Conservation (phyloP, 2,329 filamentous ascomycete genomes). For the Periconia digitata region DNA sequence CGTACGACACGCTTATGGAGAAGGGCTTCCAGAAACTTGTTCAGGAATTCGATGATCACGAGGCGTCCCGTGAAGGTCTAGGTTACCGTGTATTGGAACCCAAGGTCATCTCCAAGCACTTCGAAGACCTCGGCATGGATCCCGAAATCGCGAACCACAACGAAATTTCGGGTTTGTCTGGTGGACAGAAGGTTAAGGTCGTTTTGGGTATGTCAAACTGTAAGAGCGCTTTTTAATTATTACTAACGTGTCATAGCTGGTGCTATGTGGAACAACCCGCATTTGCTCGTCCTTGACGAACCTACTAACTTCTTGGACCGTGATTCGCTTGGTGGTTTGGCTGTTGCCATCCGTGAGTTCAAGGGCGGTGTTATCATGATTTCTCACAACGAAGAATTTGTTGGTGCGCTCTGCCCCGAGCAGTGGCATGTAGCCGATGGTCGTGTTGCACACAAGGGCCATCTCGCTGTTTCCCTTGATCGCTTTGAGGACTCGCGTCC, state of each 20-base stretch:
- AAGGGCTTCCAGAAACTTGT: slow-evolving; percentile 90
- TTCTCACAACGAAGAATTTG: slow-evolving; percentile 98
- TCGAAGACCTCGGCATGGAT: slow-evolving; percentile 93
- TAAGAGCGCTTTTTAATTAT: slow-evolving; percentile 36
- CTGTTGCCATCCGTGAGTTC: slow-evolving; percentile 97
- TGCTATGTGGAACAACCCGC: slow-evolving; percentile 99
- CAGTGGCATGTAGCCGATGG: slow-evolving; percentile 94
- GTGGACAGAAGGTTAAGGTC: slow-evolving; percentile 98
- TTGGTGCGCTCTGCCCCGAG: slow-evolving; percentile 91
- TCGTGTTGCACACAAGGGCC: slow-evolving; percentile 80
- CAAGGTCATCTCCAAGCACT: slow-evolving; percentile 94
- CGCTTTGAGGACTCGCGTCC: slow-evolving; percentile 83
- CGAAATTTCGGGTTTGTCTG: slow-evolving; percentile 91
- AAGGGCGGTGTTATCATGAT: slow-evolving; percentile 99
- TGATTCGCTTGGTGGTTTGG: slow-evolving; percentile 92
- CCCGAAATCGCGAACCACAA: slow-evolving; percentile 99
- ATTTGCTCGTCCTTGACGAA: slow-evolving; percentile 95
- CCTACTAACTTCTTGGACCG: slow-evolving; percentile 99
- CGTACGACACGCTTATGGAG: slow-evolving; percentile 84
- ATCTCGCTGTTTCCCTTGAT: slow-evolving; percentile 71
- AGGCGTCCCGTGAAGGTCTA: slow-evolving; percentile 96
- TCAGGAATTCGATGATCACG: slow-evolving; percentile 98
- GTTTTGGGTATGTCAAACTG: slow-evolving; percentile 71
- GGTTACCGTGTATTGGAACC: slow-evolving; percentile 93
- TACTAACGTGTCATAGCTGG: slow-evolving; percentile 56